Evolutionary conservation across 1,284 basidiomycete species (phyloP), one percentile per base, ranked within the genome.

Genomic region (Rhodotorula sp.): DNA sequence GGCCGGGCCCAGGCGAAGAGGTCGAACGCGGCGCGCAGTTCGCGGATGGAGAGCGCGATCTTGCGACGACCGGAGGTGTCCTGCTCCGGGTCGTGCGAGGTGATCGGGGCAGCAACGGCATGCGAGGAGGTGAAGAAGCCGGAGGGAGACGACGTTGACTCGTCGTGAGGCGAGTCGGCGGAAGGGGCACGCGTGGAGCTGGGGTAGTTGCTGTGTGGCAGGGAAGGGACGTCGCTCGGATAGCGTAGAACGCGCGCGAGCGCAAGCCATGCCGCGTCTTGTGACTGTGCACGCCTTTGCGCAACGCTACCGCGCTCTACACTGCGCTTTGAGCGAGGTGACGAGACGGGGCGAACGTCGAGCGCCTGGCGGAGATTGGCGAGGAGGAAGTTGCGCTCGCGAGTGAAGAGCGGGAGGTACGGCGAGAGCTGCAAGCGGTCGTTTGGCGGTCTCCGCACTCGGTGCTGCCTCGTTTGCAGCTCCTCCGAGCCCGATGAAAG

Each of bases 351-450:
- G 34, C 34, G 34, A 5, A 34, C 34, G 34, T 34, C 34, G 34
- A 68, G 61, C 0, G 67, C 60, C 4, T 53, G 23, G 2, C 66
- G 67, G 17, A 76, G 54, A 17, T 55, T 19, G 13, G 68, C 27
- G 25, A 76, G 63, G 58, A 76, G 66, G 48, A 41, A 58, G 44
- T 66, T 67, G 21, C 68, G 67, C 52, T 76, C 74, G n/a, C 73
- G 59, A 2, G 74, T 74, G 54, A 67, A 21, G 34, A 68, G 68
- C 4, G 74, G 74, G 21, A 76, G 73, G 67, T 56, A 69, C 16
- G 74, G 74, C 23, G 74, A 75, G 45, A 74, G 54, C 48, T 74
- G 61, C 12, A 53, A 44, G 3, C 34, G 64, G 17, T 66, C 64
- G 57, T 34, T 54, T 12, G 58, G 45, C 23, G 60, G 53, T 23